Percentiles rank a stretch among this genome's conserved stretches.
phyloP scores from a whole-genome alignment of 805 yeast genomes.

The Wickerhamomyces subpelliculosus region DNA sequence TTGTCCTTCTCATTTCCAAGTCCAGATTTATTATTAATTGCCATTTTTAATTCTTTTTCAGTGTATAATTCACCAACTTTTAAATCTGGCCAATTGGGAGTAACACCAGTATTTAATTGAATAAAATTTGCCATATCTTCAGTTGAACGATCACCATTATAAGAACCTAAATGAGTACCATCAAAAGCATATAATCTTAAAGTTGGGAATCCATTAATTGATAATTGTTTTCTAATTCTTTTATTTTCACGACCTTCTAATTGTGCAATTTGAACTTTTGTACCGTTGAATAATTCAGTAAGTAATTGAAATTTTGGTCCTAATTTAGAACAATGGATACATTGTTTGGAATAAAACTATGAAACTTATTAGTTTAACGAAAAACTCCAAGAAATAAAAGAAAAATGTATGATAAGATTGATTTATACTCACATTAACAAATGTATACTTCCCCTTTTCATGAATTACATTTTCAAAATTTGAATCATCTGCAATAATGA shows the following conservation, averaged over 20 bases:
- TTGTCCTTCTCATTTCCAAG: no score
- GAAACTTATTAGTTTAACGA: no score
- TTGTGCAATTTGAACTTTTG: conserved; percentile 28
- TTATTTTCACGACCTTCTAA: conserved; percentile 27
- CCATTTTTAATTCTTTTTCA: conserved; percentile 12
- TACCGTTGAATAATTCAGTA: conserved; percentile 34
- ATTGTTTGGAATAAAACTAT: conserved; percentile 34
- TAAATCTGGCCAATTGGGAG: conserved; percentile 25
- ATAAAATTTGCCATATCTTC: conserved; percentile 26
- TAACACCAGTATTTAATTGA: conserved; percentile 25
- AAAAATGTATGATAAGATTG: no score
- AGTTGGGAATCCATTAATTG: conserved; percentile 40
- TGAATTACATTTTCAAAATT: conserved; percentile 14
- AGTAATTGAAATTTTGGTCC: conserved; percentile 40
- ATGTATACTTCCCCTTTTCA: conserved; percentile 15
- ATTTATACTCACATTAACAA: conserved; percentile 13
- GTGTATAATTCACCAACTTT: conserved; percentile 8
- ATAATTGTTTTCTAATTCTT: conserved; percentile 31
- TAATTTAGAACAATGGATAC: conserved; percentile 40
- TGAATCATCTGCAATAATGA: conserved; percentile 17
- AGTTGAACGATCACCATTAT: conserved; percentile 27
- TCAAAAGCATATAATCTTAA: conserved; percentile 37
- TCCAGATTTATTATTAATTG: no score
- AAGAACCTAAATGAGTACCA: conserved; percentile 34
- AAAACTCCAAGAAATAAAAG: neutral